Evolutionary conservation across 495 filamentous ascomycete species (phyloP).

Genomic region (Hypoxylon fragiforme): DNA sequence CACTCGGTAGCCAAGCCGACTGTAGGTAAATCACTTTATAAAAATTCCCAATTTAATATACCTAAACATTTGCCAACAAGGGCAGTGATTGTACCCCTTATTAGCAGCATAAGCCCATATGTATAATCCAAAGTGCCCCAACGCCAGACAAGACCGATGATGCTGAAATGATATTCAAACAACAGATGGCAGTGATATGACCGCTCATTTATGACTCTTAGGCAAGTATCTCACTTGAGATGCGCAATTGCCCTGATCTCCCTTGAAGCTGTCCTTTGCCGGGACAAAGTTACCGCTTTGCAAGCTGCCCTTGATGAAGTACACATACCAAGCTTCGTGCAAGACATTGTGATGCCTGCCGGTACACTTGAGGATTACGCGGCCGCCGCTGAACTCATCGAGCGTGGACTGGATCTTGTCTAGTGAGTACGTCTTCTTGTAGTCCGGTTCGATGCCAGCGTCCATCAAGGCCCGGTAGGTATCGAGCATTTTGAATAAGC

Average conservation of each 20-base stretch:
- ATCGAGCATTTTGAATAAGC: slow-evolving; percentile 62
- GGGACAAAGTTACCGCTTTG: slow-evolving; percentile 76
- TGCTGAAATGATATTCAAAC: slow-evolving; percentile 8
- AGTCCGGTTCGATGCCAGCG: slow-evolving; percentile 66
- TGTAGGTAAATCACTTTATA: too few species aligned
- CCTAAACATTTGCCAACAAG: too few species aligned
- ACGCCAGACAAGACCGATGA: slow-evolving; percentile 11
- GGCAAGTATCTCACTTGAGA: slow-evolving; percentile 43
- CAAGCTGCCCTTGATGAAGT: slow-evolving; percentile 75
- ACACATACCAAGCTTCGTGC: slow-evolving; percentile 85
- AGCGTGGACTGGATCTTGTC: slow-evolving; percentile 66
- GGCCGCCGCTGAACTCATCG: slow-evolving; percentile 62
- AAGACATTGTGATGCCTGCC: slow-evolving; percentile 52
- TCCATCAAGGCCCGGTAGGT: slow-evolving; percentile 60
- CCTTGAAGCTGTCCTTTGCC: slow-evolving; percentile 42
- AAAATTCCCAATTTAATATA: too few species aligned
- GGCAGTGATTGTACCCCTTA: neutral
- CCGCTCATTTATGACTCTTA: slow-evolving; percentile 35
- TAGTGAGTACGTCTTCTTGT: slow-evolving; percentile 63
- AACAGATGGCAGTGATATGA: neutral
- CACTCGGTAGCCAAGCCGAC: too few species aligned
- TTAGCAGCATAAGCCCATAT: neutral
- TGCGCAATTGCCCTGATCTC: slow-evolving; percentile 43
- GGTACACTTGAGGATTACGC: slow-evolving; percentile 70
- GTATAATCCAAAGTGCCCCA: neutral